Evolutionary conservation across 352 stramenopile species (phyloP).

Genomic region (Globisporangium carolinianum): DNA sequence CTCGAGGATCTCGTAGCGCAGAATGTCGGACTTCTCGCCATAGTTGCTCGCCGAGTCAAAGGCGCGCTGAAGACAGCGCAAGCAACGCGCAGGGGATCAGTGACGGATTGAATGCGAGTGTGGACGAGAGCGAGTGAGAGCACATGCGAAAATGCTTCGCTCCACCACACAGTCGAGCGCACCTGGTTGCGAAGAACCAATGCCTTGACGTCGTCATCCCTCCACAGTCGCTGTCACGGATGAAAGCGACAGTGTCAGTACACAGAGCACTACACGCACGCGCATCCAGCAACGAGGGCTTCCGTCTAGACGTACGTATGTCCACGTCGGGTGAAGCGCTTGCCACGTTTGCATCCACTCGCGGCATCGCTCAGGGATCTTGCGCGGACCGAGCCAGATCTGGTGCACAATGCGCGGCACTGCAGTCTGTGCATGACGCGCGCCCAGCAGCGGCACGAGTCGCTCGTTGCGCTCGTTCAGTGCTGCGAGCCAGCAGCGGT

Average conservation of each 20-base stretch:
- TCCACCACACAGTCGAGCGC: background rate
- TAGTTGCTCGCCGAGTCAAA: slow-evolving; percentile 49
- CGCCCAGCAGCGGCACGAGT: slow-evolving; percentile 1
- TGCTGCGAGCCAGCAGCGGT: slow-evolving; percentile 19
- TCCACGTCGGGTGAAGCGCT: slow-evolving; percentile 29
- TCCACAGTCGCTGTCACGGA: slow-evolving; percentile 36
- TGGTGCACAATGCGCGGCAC: slow-evolving; percentile 45
- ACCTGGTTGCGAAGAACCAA: slow-evolving; percentile 30
- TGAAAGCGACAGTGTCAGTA: background rate
- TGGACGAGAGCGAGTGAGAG: background rate
- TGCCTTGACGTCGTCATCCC: slow-evolving; percentile 25
- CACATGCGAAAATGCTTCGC: background rate
- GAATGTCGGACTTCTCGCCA: slow-evolving; percentile 68
- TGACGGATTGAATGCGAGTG: no score
- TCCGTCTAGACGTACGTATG: slow-evolving; percentile 15
- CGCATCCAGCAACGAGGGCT: no score
- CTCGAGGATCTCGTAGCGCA: slow-evolving; percentile 64
- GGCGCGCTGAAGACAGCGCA: slow-evolving; percentile 13
- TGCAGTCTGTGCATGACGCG: background rate
- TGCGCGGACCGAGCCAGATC: slow-evolving; percentile 49
- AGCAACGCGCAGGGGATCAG: no score
- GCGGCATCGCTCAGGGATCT: slow-evolving; percentile 21
- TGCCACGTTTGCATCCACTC: slow-evolving; percentile 40
- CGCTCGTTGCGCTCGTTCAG: slow-evolving; percentile 16
- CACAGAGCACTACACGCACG: background rate